phyloP scores from a whole-genome alignment of 495 filamentous ascomycete genomes.

The Pyrenopolyporus hunteri region DNA sequence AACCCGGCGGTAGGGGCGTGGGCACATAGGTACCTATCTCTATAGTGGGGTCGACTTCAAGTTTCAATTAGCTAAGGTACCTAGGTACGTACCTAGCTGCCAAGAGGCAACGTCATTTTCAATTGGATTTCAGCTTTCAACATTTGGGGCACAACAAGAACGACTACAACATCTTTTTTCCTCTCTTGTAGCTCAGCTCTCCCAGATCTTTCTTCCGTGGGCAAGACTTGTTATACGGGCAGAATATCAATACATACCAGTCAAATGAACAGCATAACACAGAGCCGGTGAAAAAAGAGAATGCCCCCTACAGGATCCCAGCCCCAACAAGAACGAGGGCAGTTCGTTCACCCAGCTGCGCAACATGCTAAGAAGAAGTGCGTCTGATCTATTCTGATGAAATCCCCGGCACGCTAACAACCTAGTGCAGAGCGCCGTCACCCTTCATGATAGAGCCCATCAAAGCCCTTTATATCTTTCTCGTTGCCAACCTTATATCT shows the following conservation, averaged over 20 bases:
- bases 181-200: too few relatives aligned
- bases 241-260: neutral
- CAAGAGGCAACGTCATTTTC: slow-evolving; percentile 31
- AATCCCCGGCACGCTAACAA: slow-evolving; percentile 13
- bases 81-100: too few relatives aligned
- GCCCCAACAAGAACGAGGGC: slow-evolving; percentile 34
- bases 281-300: slow-evolving; percentile 4
- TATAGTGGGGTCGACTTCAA: too few relatives aligned
- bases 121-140: slow-evolving; percentile 31
- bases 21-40: too few relatives aligned
- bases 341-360: slow-evolving; percentile 52
- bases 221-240: too few relatives aligned
- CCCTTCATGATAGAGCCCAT: slow-evolving; percentile 73
- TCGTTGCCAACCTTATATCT: slow-evolving; percentile 72
- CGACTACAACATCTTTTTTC: neutral
- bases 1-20: too few relatives aligned
- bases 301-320: slow-evolving; percentile 45
- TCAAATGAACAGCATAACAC: neutral
- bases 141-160: slow-evolving; percentile 25
- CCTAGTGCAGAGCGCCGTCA: slow-evolving; percentile 50
- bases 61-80: too few relatives aligned
- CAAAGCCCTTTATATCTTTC: slow-evolving; percentile 76
- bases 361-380: slow-evolving; percentile 56
- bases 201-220: too few relatives aligned
- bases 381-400: slow-evolving; percentile 7